Conservation (phyloP, 2,329 filamentous ascomycete species). For the Dactylellina cionopaga region DNA sequence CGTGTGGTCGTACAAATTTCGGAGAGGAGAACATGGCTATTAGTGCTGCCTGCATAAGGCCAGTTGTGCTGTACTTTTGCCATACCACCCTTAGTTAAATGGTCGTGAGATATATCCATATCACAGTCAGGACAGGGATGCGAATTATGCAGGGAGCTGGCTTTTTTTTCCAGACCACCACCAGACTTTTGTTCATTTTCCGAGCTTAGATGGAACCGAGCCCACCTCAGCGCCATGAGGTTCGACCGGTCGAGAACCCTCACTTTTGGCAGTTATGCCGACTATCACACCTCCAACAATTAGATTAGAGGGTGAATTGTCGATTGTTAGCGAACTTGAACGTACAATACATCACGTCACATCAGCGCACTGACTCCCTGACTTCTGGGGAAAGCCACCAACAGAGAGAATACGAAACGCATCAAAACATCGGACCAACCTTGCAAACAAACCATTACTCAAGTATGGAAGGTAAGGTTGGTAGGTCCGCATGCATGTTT, state of each 20-base stretch:
- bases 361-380: constrained; percentile 39
- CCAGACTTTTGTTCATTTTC: too few relatives aligned
- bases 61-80: constrained; percentile 5
- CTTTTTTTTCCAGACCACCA: constrained; percentile 22
- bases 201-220: neutral
- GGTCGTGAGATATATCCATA: constrained; percentile 32
- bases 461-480: too few relatives aligned
- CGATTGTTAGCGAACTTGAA: constrained; percentile 12
- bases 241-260: constrained; percentile 29
- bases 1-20: constrained; percentile 19
- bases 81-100: constrained; percentile 21
- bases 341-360: constrained; percentile 6
- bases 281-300: constrained; percentile 1
- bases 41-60: neutral
- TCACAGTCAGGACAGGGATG: constrained; percentile 11
- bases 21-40: constrained; percentile 18
- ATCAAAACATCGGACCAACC: too few relatives aligned
- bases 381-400: constrained; percentile 17
- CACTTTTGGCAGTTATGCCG: constrained; percentile 29
- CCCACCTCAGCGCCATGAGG: neutral
- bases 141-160: constrained; percentile 16
- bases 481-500: too few relatives aligned
- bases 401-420: constrained; percentile 28
- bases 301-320: constrained; percentile 17
- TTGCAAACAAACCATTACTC: too few relatives aligned